Base-by-base conservation (phyloP, 805 yeast species). In the Saccharomyces jurei region DNA sequence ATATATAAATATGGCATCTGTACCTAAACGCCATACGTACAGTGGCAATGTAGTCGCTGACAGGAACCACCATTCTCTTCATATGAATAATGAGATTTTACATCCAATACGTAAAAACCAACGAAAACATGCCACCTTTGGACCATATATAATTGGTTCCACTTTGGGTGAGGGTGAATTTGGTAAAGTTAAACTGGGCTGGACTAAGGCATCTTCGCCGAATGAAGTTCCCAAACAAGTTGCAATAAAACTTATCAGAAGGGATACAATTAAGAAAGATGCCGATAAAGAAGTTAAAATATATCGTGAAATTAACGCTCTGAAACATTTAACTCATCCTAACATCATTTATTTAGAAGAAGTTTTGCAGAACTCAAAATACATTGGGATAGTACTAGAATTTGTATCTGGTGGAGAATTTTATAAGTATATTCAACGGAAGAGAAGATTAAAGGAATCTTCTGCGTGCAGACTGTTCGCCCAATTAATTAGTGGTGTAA, bases 131-230 rank as follows among this genome's bases (percentile, higher is more conserved):
- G 84, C 86, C 22, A 79, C 96, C 44, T 91, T 94, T 68, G 99
- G 99, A 27, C 83, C 88, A 13, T 94, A 91, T 65, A 81, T 88
- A 25, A 77, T 94, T 6, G 99, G 98, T 2, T 84, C 96, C 13
- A 92, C 99, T 0, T 74, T 94, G 13, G 99, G 99, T 32, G 97
- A 94, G 72, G 99, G 99, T 50, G 99, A 94, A 68, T 94, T 94
- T 71, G 99, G 99, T 56, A 92, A 94, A 71, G 99, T 94, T 55
- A 94, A 92, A 69, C 76, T 94, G 25, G 98, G 97, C 13, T 92
- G 97, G 97, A 78, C 96, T 56, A 88, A 87, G 68, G 90, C 84
- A 63, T 90, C 89, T 21, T 74, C 81, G 10, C 30, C 64, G 22
- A 54, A 55, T 17, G 67, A 62, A 22, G 61, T 66, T 3, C 86